Conservation (phyloP, 2,329 filamentous ascomycete genomes). For the Beauveria australis region DNA sequence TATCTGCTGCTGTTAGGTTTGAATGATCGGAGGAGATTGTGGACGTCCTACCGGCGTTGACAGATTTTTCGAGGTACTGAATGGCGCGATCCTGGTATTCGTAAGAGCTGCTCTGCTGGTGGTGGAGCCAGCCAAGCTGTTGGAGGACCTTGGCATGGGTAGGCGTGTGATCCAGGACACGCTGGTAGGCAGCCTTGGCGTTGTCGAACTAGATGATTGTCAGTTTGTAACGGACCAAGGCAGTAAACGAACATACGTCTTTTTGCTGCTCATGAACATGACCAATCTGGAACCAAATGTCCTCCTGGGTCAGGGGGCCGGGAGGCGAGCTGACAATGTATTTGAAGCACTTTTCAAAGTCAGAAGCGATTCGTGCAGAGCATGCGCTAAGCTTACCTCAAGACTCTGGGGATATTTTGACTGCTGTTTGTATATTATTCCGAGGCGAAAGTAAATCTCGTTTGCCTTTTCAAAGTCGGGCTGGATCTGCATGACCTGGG, state of each 20-base stretch:
- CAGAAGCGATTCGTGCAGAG: background rate
- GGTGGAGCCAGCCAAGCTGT: conserved; percentile 94
- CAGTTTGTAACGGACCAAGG: conserved; percentile 22
- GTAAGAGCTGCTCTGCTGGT: conserved; percentile 89
- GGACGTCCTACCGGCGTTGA: conserved; percentile 65
- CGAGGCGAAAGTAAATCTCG: conserved; percentile 95
- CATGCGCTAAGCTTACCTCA: conserved; percentile 52
- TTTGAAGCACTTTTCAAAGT: conserved; percentile 71
- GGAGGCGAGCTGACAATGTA: conserved; percentile 94
- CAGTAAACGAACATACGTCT: conserved; percentile 59
- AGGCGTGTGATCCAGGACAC: conserved; percentile 88
- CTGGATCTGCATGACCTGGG: conserved; percentile 97
- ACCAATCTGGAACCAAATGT: conserved; percentile 99
- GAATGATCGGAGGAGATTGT: background rate
- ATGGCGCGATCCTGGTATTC: conserved; percentile 92
- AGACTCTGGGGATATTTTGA: conserved; percentile 87
- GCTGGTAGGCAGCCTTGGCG: conserved; percentile 85
- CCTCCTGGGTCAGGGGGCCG: conserved; percentile 86
- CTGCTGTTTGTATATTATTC: conserved; percentile 99
- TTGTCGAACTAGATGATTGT: conserved; percentile 67
- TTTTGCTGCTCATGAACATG: conserved; percentile 99
- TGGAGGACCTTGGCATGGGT: conserved; percentile 97
- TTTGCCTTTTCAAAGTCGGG: conserved; percentile 97
- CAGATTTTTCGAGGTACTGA: conserved; percentile 94
- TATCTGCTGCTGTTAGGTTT: conserved; percentile 51